These are phyloP conservation scores for Tulasnella sp. DNA, from an alignment of 768 basidiomycete species.

Conservation along the genomic window DNA sequence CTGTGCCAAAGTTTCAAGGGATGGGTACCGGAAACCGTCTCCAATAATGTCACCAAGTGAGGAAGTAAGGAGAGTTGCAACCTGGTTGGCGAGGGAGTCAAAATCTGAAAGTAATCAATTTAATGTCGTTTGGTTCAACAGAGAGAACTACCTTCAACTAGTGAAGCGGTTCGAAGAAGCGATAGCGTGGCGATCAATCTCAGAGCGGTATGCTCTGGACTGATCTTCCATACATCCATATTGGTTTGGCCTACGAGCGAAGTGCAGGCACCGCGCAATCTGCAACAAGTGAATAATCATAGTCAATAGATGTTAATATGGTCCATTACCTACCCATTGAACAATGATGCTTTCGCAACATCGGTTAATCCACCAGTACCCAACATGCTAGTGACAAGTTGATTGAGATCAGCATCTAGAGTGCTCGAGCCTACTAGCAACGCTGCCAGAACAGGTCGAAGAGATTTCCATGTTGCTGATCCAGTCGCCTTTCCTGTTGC, in stretches of 20 bases:
- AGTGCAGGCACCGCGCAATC: constrained; percentile 18
- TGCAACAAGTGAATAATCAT: constrained; percentile 7
- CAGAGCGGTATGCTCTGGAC: constrained; percentile 52
- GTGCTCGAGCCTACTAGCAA: constrained; percentile 62
- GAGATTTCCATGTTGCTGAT: constrained; percentile 35
- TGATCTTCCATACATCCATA: constrained; percentile 55
- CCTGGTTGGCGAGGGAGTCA: constrained; percentile 53
- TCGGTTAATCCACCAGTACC: too few species aligned
- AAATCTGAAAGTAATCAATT: constrained; percentile 36
- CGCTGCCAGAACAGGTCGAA: constrained; percentile 48
- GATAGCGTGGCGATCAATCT: constrained; percentile 54
- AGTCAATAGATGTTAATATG: constrained; percentile 27
- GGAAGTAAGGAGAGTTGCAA: constrained; percentile 59
- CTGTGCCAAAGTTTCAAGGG: constrained; percentile 55
- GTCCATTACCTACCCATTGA: too few species aligned
- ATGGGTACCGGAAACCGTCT: constrained; percentile 47
- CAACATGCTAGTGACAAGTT: constrained; percentile 47
- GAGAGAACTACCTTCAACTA: constrained; percentile 45
- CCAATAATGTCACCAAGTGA: constrained; percentile 55
- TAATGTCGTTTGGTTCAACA: too few species aligned
- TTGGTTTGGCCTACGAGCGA: constrained; percentile 30
- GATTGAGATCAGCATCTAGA: constrained; percentile 56
- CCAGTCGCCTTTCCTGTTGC: constrained; percentile 15
- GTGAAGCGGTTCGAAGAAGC: constrained; percentile 55
- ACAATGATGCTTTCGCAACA: too few species aligned